Percentiles rank a stretch among this genome's conserved stretches.
Evolutionary conservation across 805 yeast genomes (phyloP).

Genomic region (Pichia gijzeniarum): DNA sequence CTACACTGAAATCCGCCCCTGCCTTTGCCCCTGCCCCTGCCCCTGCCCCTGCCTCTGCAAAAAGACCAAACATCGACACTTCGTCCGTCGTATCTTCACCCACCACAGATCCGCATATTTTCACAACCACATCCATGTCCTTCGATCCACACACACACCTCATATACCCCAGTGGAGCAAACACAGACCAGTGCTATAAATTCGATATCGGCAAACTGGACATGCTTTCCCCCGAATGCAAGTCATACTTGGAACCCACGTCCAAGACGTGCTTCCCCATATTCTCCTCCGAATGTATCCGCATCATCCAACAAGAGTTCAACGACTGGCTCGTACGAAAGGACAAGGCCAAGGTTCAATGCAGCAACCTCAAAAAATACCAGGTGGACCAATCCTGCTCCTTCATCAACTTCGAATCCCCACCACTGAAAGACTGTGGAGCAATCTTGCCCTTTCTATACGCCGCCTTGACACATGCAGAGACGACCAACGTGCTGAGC

Average conservation of each 20-base stretch:
- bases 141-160: neutral
- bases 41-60: too few relatives aligned
- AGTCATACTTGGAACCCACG: constrained; percentile 20
- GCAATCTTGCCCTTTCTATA: constrained; percentile 41
- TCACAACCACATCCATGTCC: neutral
- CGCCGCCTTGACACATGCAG: constrained; percentile 49
- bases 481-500: constrained; percentile 40
- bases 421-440: constrained; percentile 22
- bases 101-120: too few relatives aligned
- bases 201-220: constrained; percentile 15
- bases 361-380: too few relatives aligned
- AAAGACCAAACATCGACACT: too few relatives aligned
- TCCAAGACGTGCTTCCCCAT: constrained; percentile 35
- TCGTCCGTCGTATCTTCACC: too few relatives aligned
- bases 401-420: constrained; percentile 21
- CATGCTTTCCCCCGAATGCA: constrained; percentile 14
- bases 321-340: constrained; percentile 29
- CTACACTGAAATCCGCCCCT: too few relatives aligned
- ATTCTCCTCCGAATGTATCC: constrained; percentile 38
- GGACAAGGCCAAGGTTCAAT: constrained; percentile 16
- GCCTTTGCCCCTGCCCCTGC: too few relatives aligned
- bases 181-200: neutral
- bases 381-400: neutral
- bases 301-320: constrained; percentile 36
- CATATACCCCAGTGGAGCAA: too few relatives aligned